Evolutionary conservation across 2,329 filamentous ascomycete genomes (phyloP), one percentile per base, ranked within the genome.

Genomic region (Paraphaeosphaeria minitans): DNA sequence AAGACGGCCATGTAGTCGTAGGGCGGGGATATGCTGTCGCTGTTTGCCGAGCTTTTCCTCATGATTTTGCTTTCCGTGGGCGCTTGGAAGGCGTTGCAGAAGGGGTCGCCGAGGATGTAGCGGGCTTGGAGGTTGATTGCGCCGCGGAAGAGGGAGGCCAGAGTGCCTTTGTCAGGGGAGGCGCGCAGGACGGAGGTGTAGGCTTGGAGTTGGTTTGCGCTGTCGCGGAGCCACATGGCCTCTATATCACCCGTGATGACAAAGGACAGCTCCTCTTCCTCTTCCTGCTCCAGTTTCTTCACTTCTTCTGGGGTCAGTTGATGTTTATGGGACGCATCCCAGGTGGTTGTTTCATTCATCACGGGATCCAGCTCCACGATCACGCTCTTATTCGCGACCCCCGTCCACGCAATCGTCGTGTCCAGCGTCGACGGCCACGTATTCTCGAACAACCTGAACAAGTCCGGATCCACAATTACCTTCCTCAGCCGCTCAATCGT

Each of bases 371-470:
- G 12, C 14, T 51, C 41, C 13, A 35, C 21, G 5, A n/a, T 29
- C 14, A 43, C 46, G 0, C 81, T 76, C 59, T 83, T 79, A 57
- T 85, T 82, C 8, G 80, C 81, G 53, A 79, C 77, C 0, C 89
- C 89, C 53, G 82, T 85, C 89, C 88, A 92, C 57, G 82, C 82
- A 49, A 92, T 83, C 0, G 89, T 89, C 0, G 89, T 92, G 69
- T 92, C 89, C n/a, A 93, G 78, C 0, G 89, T 91, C 74, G 90
- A 92, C 0, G 90, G 89, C 75, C 86, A 92, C 1, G 85, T 80
- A 70, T 93, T 93, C 67, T 87, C 78, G 66, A 93, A 92, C 4
- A 93, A 76, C 1, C 88, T 83, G 71, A 83, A 86, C 13, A 93
- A 81, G 71, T 93, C 90, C 6, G 78, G 78, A 60, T 83, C 81